These are phyloP conservation scores for Nakazawaea holstii DNA, from an alignment of 805 yeast species.

Conservation along the genomic window DNA sequence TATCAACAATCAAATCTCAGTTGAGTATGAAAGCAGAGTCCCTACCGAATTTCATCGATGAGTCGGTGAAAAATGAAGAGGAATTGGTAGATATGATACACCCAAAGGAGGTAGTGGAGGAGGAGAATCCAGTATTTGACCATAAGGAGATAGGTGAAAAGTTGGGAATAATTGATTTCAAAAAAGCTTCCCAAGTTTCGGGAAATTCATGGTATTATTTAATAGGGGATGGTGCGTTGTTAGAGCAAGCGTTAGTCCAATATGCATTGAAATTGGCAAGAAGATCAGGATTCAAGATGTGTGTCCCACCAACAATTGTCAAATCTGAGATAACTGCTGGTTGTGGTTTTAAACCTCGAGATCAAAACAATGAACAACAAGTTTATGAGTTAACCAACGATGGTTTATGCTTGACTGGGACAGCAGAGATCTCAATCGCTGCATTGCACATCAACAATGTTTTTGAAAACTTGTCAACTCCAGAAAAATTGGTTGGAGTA, in stretches of 20 bases:
- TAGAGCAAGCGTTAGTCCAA: conserved; percentile 87
- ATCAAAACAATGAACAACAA: conserved; percentile 80
- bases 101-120: conserved; percentile 21
- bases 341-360: conserved; percentile 94
- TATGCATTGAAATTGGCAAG: conserved; percentile 69
- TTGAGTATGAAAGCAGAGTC: conserved; percentile 37
- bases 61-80: conserved; percentile 36
- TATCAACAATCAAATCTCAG: conserved; percentile 27
- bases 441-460: conserved; percentile 58
- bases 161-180: conserved; percentile 66
- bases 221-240: conserved; percentile 74
- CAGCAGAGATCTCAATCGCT: conserved; percentile 94
- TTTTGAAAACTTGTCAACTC: conserved; percentile 37
- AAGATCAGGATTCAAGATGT: conserved; percentile 58
- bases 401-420: conserved; percentile 73
- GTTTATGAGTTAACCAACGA: conserved; percentile 57
- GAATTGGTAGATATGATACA: conserved; percentile 50
- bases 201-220: conserved; percentile 90
- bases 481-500: conserved; percentile 67
- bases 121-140: conserved; percentile 30
- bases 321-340: conserved; percentile 72
- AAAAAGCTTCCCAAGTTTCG: conserved; percentile 65
- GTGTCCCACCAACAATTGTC: conserved; percentile 83
- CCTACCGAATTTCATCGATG: conserved; percentile 61
- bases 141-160: conserved; percentile 69